Conservation (phyloP, 495 filamentous ascomycete species). For the Penicillium bialowiezense region DNA sequence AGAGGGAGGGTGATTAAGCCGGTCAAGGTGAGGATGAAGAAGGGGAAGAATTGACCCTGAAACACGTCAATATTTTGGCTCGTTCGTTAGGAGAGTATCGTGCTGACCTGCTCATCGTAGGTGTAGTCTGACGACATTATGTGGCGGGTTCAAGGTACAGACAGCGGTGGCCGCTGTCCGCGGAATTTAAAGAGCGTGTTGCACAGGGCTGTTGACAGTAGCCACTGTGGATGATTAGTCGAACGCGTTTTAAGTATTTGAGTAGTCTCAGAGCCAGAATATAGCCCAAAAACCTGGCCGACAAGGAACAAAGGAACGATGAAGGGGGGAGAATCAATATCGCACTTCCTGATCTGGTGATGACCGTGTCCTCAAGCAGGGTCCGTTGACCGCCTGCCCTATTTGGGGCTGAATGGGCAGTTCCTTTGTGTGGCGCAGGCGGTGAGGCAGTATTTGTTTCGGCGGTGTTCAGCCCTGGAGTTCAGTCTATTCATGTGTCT, state of each 20-base stretch:
- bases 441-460: constrained; percentile 12
- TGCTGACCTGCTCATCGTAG: constrained; percentile 83
- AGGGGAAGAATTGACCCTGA: constrained; percentile 96
- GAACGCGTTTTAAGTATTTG: neutral
- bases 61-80: constrained; percentile 3
- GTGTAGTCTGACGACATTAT: constrained; percentile 95
- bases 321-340: constrained; percentile 17
- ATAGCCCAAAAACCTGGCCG: constrained; percentile 20
- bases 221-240: constrained; percentile 4
- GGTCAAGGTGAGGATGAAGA: constrained; percentile 90
- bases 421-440: constrained; percentile 12
- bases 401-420: constrained; percentile 7
- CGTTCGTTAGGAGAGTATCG: neutral
- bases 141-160: constrained; percentile 37
- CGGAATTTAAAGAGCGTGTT: constrained; percentile 28
- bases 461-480: too few relatives aligned
- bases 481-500: too few relatives aligned
- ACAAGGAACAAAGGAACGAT: constrained; percentile 28
- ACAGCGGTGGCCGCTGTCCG: constrained; percentile 38
- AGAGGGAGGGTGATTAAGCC: constrained; percentile 86
- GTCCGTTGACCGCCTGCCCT: constrained; percentile 20
- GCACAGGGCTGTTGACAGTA: constrained; percentile 10
- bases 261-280: constrained; percentile 12
- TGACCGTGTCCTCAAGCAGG: constrained; percentile 31
- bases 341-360: constrained; percentile 31